A percentile compares a stretch with the other conserved stretches of the same genome.
Conservation (phyloP, 2,329 filamentous ascomycete species). For the Tolypocladium tundrense region DNA sequence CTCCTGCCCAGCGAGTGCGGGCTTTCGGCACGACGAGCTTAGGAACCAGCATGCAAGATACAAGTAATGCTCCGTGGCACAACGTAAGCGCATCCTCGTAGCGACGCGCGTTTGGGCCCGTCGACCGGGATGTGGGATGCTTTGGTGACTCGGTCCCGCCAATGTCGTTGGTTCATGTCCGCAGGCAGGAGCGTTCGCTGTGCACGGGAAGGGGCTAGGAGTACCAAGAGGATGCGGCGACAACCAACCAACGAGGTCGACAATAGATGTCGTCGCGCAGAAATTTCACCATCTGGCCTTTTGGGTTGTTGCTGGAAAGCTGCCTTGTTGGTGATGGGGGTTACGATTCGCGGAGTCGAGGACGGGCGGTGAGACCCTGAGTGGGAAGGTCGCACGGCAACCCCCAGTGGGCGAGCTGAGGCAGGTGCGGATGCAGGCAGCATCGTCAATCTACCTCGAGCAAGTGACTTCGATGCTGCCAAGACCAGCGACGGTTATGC, state of each 20-base stretch:
- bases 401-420: background rate
- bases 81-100: background rate
- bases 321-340: background rate
- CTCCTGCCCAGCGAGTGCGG: background rate
- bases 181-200: background rate
- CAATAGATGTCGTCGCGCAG: background rate
- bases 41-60: background rate
- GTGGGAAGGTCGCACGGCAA: background rate
- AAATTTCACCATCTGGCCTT: background rate
- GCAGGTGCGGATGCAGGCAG: background rate
- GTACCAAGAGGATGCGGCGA: background rate
- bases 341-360: background rate
- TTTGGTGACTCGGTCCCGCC: background rate
- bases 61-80: background rate
- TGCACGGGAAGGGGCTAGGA: background rate
- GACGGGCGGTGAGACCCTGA: background rate
- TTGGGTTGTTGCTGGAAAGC: background rate
- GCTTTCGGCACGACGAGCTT: background rate
- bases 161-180: background rate
- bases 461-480: background rate
- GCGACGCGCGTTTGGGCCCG: background rate
- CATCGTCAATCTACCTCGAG: background rate
- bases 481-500: background rate
- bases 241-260: background rate
- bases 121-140: background rate